Percentiles rank a stretch among this genome's conserved stretches.
phyloP scores from a whole-genome alignment of 306 rosid genomes.

The Prunus padus region DNA sequence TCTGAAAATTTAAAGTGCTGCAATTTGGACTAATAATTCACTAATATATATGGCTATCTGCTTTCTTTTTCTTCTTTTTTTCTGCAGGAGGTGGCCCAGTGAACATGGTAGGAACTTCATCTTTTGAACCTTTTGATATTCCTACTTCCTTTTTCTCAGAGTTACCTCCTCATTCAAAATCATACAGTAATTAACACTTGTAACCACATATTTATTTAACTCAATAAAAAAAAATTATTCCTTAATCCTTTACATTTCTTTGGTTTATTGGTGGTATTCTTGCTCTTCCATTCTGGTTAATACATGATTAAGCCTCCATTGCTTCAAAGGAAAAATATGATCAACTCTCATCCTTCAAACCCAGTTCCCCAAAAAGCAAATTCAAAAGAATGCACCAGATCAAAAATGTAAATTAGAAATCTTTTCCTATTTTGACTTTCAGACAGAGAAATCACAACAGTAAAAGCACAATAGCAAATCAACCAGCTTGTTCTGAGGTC shows the following conservation, averaged over 20 bases:
- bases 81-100: conserved; percentile 16
- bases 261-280: too few species aligned
- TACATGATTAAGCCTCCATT: too few species aligned
- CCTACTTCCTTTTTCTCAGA: conserved; percentile 16
- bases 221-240: too few species aligned
- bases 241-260: too few species aligned
- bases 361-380: not conserved
- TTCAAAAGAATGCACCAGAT: not conserved
- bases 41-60: not conserved
- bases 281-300: too few species aligned
- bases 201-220: too few species aligned
- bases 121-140: conserved; percentile 19
- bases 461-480: not conserved
- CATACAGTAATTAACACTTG: not conserved
- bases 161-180: not conserved
- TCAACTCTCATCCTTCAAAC: not conserved
- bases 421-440: not conserved
- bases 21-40: not conserved
- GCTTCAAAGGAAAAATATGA: too few species aligned
- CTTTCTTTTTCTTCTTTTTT: not conserved
- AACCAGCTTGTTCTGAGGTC: not conserved
- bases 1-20: not conserved
- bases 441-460: not conserved
- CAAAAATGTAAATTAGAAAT: not conserved
- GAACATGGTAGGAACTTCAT: not conserved